Evolutionary conservation across 441 rosid genomes (phyloP).

Genomic region (Syzygium malaccense): DNA sequence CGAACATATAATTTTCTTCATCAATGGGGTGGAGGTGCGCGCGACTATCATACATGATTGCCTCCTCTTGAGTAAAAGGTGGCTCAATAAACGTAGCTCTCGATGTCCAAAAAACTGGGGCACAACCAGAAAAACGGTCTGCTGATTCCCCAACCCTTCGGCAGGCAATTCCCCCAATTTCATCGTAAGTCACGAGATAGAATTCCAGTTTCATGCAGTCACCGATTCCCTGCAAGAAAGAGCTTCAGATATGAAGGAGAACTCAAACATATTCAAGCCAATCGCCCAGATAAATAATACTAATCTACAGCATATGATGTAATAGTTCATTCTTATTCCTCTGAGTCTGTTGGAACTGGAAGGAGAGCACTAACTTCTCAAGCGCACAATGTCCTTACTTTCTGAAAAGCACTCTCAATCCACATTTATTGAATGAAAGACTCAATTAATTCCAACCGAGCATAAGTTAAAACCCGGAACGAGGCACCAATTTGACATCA

Average conservation of each 20-base stretch:
- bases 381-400: neutral
- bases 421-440: neutral
- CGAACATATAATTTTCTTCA: neutral
- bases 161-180: conserved; percentile 65
- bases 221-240: conserved; percentile 54
- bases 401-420: neutral
- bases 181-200: conserved; percentile 70
- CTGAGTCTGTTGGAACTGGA: neutral
- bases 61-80: conserved; percentile 57
- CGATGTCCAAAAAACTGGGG: conserved; percentile 73
- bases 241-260: conserved; percentile 6
- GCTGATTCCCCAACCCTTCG: conserved; percentile 56
- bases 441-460: neutral
- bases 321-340: neutral
- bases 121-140: conserved; percentile 16
- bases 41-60: conserved; percentile 37
- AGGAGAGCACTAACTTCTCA: neutral
- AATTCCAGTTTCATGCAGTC: conserved; percentile 59
- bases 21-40: conserved; percentile 24
- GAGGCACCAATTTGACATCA: neutral
- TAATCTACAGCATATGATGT: neutral
- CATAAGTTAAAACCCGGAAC: neutral
- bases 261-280: neutral
- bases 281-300: neutral
- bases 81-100: conserved; percentile 29